Evolutionary conservation across 2,329 filamentous ascomycete genomes (phyloP).

Genomic region (Rutstroemia sp.): DNA sequence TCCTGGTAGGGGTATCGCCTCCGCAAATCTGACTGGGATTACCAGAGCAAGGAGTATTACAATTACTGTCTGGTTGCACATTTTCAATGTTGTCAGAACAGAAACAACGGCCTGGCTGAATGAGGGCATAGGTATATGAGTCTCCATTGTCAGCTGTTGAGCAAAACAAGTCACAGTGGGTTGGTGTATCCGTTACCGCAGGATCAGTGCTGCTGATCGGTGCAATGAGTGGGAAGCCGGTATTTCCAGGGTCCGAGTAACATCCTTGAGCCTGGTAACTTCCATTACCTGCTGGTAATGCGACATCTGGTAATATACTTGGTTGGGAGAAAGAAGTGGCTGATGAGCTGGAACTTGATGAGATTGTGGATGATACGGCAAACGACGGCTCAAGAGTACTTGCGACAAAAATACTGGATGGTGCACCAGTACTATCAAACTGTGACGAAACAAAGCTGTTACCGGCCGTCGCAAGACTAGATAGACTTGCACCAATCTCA

Average conservation of each 20-base stretch:
- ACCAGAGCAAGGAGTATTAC: slow-evolving; percentile 1
- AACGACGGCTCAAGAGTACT: no score
- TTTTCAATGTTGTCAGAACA: slow-evolving; percentile 1
- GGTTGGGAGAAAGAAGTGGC: no score
- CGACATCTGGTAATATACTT: no score
- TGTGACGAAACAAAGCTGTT: no score
- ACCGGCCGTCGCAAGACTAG: no score
- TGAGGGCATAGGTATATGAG: background rate
- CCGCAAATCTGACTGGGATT: slow-evolving; percentile 2
- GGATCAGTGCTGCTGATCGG: background rate
- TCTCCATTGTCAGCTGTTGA: background rate
- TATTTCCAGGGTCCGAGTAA: background rate
- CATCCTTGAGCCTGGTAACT: background rate
- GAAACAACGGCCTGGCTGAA: slow-evolving; percentile 1
- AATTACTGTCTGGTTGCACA: background rate
- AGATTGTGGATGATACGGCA: no score
- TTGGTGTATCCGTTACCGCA: background rate
- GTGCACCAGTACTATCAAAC: no score
- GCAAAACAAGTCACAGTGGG: background rate
- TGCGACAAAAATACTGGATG: no score
- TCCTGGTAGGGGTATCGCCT: background rate
- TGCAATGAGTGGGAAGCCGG: background rate
- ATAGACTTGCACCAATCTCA: no score
- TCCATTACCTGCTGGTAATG: background rate
- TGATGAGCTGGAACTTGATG: no score